Evolutionary conservation across 176 grass and related monocot genomes (phyloP).

Genomic region (Bothriochloa decipiens): DNA sequence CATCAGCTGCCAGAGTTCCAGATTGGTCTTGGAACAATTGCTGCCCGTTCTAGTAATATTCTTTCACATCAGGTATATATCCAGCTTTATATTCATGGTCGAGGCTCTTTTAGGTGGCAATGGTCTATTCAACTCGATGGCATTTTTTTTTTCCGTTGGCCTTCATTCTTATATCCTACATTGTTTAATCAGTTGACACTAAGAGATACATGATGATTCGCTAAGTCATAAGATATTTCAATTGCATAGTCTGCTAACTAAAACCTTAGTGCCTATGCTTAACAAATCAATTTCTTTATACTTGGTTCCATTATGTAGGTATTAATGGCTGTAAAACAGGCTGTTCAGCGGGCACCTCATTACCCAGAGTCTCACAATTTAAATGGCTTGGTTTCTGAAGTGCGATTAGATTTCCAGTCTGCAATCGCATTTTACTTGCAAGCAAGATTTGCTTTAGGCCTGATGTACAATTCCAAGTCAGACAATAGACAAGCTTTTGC

Average conservation of each 20-base stretch:
- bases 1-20: conserved; percentile 83
- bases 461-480: conserved; percentile 47
- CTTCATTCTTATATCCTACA: conserved; percentile 14
- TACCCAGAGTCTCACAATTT: conserved; percentile 88
- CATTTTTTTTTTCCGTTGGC: conserved; percentile 11
- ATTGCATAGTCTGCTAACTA: background rate
- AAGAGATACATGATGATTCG: conserved; percentile 26
- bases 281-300: conserved; percentile 23
- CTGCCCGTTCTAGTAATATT: conserved; percentile 66
- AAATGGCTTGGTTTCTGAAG: conserved; percentile 86
- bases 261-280: background rate
- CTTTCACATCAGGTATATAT: conserved; percentile 74
- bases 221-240: conserved; percentile 14
- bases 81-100: conserved; percentile 24
- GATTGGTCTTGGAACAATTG: conserved; percentile 87
- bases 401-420: conserved; percentile 71
- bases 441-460: conserved; percentile 62
- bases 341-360: conserved; percentile 77
- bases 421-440: conserved; percentile 69
- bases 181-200: background rate
- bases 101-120: background rate
- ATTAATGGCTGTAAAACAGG: conserved; percentile 81
- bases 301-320: conserved; percentile 58
- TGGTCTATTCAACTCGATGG: background rate
- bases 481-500: conserved; percentile 53